These are phyloP conservation scores for Epithemia pelagica DNA, from an alignment of 108 stramenopile genomes.

Conservation along the genomic window DNA sequence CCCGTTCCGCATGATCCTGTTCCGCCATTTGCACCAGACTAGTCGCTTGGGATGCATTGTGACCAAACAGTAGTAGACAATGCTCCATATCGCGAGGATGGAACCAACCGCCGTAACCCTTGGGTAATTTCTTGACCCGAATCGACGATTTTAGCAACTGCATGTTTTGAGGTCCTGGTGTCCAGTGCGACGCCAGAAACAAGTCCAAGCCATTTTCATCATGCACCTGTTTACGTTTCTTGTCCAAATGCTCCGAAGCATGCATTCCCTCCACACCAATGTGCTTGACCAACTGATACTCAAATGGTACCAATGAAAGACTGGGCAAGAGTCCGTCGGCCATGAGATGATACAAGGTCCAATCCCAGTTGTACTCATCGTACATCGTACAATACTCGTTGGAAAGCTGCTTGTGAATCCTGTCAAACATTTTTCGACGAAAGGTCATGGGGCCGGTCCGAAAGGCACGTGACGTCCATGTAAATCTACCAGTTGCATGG, in stretches of 20 bases:
- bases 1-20: no score
- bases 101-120: constrained; percentile 50
- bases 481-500: background rate
- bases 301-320: constrained; percentile 23
- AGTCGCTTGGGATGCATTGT: no score
- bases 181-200: background rate
- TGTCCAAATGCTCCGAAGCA: background rate
- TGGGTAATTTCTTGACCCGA: background rate
- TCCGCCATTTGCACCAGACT: no score
- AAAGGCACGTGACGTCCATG: constrained; percentile 10
- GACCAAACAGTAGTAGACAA: constrained; percentile 24
- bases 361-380: constrained; percentile 68
- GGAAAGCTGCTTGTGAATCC: constrained; percentile 22
- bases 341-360: constrained; percentile 40
- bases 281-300: constrained; percentile 25
- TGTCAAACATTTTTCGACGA: constrained; percentile 25
- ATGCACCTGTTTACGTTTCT: background rate
- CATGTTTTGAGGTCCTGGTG: background rate
- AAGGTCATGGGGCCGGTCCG: constrained; percentile 43
- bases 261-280: constrained; percentile 54
- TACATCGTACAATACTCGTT: constrained; percentile 30
- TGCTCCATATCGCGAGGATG: constrained; percentile 53
- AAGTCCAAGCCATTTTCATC: background rate
- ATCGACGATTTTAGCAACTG: background rate
- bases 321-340: constrained; percentile 20